Evolutionary conservation across 1,139 yeast species (phyloP), one percentile per base, ranked within the genome.

Genomic region (Zygosaccharomyces pseudobailii): DNA sequence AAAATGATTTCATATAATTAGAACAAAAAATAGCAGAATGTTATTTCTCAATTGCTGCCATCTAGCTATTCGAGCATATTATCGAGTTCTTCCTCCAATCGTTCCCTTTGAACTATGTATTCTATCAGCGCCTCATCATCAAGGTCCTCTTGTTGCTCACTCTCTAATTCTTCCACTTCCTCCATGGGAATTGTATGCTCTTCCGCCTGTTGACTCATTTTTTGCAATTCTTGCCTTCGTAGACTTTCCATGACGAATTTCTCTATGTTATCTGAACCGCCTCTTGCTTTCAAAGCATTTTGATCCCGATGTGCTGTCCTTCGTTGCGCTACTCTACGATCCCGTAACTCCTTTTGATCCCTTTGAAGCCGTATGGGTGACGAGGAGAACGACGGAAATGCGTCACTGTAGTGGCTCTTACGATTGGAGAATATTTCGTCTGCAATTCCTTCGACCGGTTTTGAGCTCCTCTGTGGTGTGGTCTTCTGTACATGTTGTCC

Each of bases 81-180:
- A 25, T 56, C 54, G 20, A 56, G 35, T 42, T 56, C 59, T 21
- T 39, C 40, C 43, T 55, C 60, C 49, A 52, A 55, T 33, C 44
- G 48, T 30, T 59, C 59, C 25, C 50, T 53, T 13, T 52, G 47
- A 24, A 55, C 57, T 7, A 61, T 37, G 30, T 55, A 51, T 2
- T 48, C 50, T 19, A 61, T 46, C 33, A 60, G 38, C 13, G 59
- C 65, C 20, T 56, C 59, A 44, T 60, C 64, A 20, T 59, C 61
- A 19, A 53, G 39, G 27, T 52, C 55, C 21, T 53, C 57, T 21
- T 47, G 36, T n/a, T 48, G 52, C 43, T 57, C 56, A 34, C 47
- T 43, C 36, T 58, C 55, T 22, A 59, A 28, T 4, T 37, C 28
- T 21, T 54, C 58, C 6, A 53, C 50, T 24, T 52, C 36, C 6